Conservation (phyloP, 331 rosid genomes). For the Stylosanthes scabra region DNA sequence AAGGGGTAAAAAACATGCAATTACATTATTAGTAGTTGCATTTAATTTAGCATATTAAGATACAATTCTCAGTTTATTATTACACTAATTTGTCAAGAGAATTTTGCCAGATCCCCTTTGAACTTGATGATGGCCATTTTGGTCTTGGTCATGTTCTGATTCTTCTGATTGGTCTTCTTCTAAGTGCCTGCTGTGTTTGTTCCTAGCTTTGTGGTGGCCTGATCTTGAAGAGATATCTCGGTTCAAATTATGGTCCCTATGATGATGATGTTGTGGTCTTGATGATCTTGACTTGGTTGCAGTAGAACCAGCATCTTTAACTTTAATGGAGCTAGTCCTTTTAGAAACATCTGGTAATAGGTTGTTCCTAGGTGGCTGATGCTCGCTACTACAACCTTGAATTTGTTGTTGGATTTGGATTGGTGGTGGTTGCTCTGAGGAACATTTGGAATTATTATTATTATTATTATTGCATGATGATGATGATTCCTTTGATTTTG, state of each 20-base stretch:
- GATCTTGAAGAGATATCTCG: conserved; percentile 34
- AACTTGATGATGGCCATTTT: conserved; percentile 4
- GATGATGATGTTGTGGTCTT: conserved; percentile 28
- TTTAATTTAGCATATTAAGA: neutral
- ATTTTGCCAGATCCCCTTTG: conserved; percentile 19
- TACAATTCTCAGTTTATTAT: too few species aligned
- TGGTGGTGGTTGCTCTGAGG: neutral
- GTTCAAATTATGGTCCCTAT: conserved; percentile 16
- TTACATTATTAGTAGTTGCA: neutral
- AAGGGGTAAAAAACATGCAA: neutral
- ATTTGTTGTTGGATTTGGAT: neutral
- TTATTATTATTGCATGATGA: neutral
- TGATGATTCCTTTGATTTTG: conserved; percentile 31
- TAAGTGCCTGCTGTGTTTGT: conserved; percentile 15
- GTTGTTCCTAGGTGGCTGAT: conserved; percentile 42
- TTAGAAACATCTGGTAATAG: conserved; percentile 49
- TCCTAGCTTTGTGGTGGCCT: conserved; percentile 12
- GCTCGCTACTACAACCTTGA: conserved; percentile 3
- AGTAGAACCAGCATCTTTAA: conserved; percentile 51
- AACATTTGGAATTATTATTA: neutral
- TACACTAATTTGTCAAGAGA: conserved; percentile 30
- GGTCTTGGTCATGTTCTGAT: conserved; percentile 31
- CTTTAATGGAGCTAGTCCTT: conserved; percentile 54
- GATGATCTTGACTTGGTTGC: conserved; percentile 44
- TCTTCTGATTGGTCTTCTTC: conserved; percentile 17